These are phyloP conservation scores for Candida quercuum DNA, from an alignment of 805 yeast genomes.

Conservation along the genomic window DNA sequence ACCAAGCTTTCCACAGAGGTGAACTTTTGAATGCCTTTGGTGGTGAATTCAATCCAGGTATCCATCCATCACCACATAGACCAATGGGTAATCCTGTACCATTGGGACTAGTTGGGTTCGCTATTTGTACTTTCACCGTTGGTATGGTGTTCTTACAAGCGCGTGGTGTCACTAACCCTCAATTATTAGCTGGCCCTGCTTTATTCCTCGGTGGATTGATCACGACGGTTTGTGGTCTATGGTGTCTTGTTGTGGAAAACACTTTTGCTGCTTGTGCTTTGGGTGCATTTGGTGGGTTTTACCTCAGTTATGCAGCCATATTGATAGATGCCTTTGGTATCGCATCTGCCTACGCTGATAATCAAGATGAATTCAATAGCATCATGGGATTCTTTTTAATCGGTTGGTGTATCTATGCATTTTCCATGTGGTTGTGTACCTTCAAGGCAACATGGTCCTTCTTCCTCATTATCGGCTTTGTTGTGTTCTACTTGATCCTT, in stretches of 20 bases:
- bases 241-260: conserved; percentile 46
- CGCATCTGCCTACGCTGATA: conserved; percentile 29
- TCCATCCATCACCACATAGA: conserved; percentile 22
- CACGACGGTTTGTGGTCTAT: conserved; percentile 44
- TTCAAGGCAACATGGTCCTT: conserved; percentile 47
- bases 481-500: conserved; percentile 22
- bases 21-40: conserved; percentile 57
- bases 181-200: conserved; percentile 39
- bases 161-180: conserved; percentile 36
- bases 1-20: conserved; percentile 31
- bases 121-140: conserved; percentile 40
- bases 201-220: conserved; percentile 46
- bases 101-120: conserved; percentile 46
- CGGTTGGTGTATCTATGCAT: conserved; percentile 50
- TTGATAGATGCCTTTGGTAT: conserved; percentile 40
- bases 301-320: conserved; percentile 44
- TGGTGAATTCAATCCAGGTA: conserved; percentile 44
- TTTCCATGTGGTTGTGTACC: conserved; percentile 39
- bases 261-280: conserved; percentile 53
- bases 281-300: conserved; percentile 50
- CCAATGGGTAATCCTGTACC: conserved; percentile 42
- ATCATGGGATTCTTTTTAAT: conserved; percentile 44
- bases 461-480: conserved; percentile 21
- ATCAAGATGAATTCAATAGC: conserved; percentile 32
- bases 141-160: conserved; percentile 44